A percentile compares a stretch with the other conserved stretches of the same genome.
These are phyloP conservation scores for Tetrapisispora pingtungensis DNA, from an alignment of 805 yeast species.

Conservation along the genomic window DNA sequence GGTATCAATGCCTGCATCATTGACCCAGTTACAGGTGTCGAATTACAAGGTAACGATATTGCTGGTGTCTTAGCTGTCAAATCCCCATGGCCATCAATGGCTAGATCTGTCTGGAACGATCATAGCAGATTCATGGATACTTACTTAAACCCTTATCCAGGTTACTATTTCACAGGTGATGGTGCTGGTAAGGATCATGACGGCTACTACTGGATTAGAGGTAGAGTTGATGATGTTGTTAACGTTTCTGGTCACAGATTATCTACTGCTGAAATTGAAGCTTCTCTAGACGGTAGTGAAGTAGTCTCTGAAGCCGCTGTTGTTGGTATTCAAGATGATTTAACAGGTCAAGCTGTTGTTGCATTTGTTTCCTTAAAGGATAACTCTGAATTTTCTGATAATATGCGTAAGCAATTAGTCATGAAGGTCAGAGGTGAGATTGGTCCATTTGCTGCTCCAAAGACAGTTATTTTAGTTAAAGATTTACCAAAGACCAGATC, in stretches of 20 bases:
- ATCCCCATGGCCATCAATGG: constrained; percentile 97
- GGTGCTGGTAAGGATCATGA: constrained; percentile 97
- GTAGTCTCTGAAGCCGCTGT: constrained; percentile 93
- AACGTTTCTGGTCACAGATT: constrained; percentile 96
- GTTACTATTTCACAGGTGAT: constrained; percentile 93
- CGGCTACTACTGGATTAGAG: constrained; percentile 96
- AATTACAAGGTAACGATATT: constrained; percentile 75
- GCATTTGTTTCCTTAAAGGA: constrained; percentile 82
- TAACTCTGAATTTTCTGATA: constrained; percentile 28
- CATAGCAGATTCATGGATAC: constrained; percentile 83
- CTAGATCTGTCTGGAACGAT: constrained; percentile 88
- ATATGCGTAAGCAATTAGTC: constrained; percentile 50
- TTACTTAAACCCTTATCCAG: constrained; percentile 85
- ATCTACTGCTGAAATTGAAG: constrained; percentile 97
- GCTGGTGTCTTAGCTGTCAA: constrained; percentile 93
- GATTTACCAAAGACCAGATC: constrained; percentile 98
- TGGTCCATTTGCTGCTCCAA: constrained; percentile 88
- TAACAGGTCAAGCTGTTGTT: constrained; percentile 95
- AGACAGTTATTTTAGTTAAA: constrained; percentile 63
- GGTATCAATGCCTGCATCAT: constrained; percentile 86
- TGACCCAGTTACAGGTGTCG: constrained; percentile 88
- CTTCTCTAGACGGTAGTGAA: constrained; percentile 71
- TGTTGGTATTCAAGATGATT: constrained; percentile 86
- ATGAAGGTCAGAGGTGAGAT: constrained; percentile 60
- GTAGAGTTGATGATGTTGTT: constrained; percentile 97